Conservation (phyloP, 495 filamentous ascomycete species). For the Podospora fimiseda region DNA sequence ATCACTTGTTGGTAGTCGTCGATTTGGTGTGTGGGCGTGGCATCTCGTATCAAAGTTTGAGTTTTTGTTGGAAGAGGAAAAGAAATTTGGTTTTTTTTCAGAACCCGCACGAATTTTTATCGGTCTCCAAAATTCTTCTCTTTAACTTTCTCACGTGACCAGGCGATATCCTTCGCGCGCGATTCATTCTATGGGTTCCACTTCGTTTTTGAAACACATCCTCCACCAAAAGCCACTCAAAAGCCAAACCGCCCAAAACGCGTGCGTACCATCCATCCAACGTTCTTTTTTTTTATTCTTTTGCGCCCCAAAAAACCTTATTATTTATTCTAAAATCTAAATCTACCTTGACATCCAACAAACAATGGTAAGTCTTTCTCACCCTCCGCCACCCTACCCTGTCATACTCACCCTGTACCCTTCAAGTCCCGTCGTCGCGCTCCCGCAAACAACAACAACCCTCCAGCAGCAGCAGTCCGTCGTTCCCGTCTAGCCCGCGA, state of each 20-base stretch:
- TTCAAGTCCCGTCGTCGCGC: constrained; percentile 9
- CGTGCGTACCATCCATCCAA: too few species aligned
- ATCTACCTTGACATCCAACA: too few species aligned
- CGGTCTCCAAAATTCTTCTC: neutral
- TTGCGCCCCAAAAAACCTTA: too few species aligned
- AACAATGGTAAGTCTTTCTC: too few species aligned
- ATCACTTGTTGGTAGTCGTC: neutral
- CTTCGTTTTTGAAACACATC: too few species aligned
- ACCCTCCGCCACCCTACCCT: too few species aligned
- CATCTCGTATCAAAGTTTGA: too few species aligned
- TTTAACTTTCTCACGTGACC: constrained; percentile 15
- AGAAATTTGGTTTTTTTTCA: neutral
- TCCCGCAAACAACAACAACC: constrained; percentile 1
- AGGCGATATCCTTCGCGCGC: constrained; percentile 15
- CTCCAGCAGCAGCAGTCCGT: constrained; percentile 21
- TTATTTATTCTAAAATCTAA: too few species aligned
- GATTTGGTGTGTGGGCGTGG: neutral
- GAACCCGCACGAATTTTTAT: neutral
- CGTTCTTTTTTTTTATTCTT: too few species aligned
- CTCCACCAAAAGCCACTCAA: too few species aligned
- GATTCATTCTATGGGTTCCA: neutral
- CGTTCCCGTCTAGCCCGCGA: constrained; percentile 84
- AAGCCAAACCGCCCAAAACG: too few species aligned
- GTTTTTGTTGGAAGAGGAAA: neutral
- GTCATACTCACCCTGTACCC: too few species aligned